A percentile compares a stretch with the other conserved stretches of the same genome.
Evolutionary conservation across 2,329 filamentous ascomycete genomes (phyloP).

Genomic region (Aspergillus novoparasiticus): DNA sequence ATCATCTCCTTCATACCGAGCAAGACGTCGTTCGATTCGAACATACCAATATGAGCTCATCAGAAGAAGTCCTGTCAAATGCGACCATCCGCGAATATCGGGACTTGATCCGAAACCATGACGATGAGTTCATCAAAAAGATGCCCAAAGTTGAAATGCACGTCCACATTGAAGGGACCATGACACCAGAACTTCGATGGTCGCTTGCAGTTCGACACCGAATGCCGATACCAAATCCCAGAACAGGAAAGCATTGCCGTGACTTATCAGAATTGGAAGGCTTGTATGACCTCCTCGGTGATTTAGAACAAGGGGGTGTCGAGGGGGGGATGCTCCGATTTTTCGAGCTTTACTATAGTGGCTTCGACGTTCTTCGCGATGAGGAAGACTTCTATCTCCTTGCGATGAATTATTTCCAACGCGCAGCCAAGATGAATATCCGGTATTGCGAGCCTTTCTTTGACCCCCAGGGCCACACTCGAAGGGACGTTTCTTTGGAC

Average conservation of each 20-base stretch:
- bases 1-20: too few relatives aligned
- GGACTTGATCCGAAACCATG: not conserved
- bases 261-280: not conserved
- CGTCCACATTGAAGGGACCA: not conserved
- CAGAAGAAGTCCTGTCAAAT: not conserved
- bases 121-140: not conserved
- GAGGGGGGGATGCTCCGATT: not conserved
- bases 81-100: not conserved
- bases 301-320: not conserved
- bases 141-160: not conserved
- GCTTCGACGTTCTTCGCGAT: not conserved
- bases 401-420: not conserved
- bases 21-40: too few relatives aligned
- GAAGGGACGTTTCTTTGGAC: too few relatives aligned
- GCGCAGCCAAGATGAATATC: not conserved
- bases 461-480: not conserved
- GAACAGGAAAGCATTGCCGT: not conserved
- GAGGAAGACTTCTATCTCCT: not conserved
- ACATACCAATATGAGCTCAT: not conserved
- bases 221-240: not conserved
- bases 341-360: not conserved
- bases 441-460: not conserved
- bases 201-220: not conserved
- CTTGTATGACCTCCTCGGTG: not conserved
- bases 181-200: not conserved